A percentile compares a stretch with the other conserved stretches of the same genome.
These are phyloP conservation scores for Russula brevipes DNA, from an alignment of 768 basidiomycete species.

Conservation along the genomic window DNA sequence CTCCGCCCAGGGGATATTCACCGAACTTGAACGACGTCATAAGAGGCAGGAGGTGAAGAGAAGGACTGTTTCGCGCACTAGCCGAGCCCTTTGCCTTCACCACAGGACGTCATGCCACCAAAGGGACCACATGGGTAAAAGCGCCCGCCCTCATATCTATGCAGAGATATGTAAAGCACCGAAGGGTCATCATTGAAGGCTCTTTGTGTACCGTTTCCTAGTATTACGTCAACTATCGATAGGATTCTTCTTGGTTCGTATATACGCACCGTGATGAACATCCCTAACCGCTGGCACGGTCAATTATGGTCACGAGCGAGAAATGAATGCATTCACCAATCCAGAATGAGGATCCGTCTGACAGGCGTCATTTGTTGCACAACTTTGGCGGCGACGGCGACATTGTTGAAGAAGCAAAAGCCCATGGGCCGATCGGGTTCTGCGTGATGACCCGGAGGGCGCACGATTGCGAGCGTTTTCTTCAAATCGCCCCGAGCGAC, in stretches of 20 bases:
- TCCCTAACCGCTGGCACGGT: conserved; percentile 52
- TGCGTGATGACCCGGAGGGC: conserved; percentile 97
- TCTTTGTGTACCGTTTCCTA: conserved; percentile 95
- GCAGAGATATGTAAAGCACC: conserved; percentile 90
- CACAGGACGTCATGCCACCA: conserved; percentile 81
- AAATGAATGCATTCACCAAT: conserved; percentile 62
- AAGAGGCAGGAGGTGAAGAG: conserved; percentile 9
- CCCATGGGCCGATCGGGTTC: conserved; percentile 99
- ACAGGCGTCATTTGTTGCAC: conserved; percentile 64
- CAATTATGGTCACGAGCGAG: conserved; percentile 1
- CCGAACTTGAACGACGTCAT: conserved; percentile 51
- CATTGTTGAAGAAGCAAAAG: conserved; percentile 99
- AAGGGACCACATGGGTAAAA: conserved; percentile 95
- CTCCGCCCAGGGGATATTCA: conserved; percentile 94
- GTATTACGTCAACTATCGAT: background rate
- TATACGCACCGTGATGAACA: conserved; percentile 77
- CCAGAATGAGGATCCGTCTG: conserved; percentile 84
- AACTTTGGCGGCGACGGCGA: conserved; percentile 84
- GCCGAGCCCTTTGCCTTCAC: conserved; percentile 78
- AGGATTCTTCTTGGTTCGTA: background rate
- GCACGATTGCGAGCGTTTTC: conserved; percentile 90
- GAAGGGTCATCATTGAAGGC: conserved; percentile 92
- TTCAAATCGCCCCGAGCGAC: conserved; percentile 77
- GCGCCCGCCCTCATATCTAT: conserved; percentile 85
- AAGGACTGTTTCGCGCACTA: conserved; percentile 50